A percentile compares a stretch with the other conserved stretches of the same genome.
These are phyloP conservation scores for Cairneyella variabilis DNA, from an alignment of 495 filamentous ascomycete genomes.

Conservation along the genomic window DNA sequence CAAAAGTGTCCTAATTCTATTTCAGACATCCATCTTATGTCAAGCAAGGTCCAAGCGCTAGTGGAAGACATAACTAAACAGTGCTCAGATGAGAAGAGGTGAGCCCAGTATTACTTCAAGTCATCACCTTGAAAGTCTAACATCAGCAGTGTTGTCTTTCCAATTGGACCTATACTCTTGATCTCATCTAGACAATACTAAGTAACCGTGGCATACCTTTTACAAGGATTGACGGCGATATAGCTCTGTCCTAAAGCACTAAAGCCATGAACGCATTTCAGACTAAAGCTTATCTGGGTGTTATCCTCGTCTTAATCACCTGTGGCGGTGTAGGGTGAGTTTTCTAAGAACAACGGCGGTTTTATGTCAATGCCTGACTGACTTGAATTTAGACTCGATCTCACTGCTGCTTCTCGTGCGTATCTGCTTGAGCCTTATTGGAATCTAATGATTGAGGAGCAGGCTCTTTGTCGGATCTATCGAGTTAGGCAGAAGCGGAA, in stretches of 20 bases:
- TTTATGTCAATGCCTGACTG: neutral
- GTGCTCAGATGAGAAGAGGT: too few species aligned
- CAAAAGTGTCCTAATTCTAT: too few species aligned
- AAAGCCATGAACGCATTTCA: neutral
- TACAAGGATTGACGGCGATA: neutral
- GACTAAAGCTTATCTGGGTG: neutral
- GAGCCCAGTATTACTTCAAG: too few species aligned
- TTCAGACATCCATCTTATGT: too few species aligned
- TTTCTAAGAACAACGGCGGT: neutral
- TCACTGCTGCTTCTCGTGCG: constrained; percentile 34
- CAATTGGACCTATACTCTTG: neutral
- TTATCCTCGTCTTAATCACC: neutral
- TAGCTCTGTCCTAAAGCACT: neutral
- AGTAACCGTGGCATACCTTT: neutral
- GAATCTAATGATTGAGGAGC: constrained; percentile 39
- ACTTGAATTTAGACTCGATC: constrained; percentile 29
- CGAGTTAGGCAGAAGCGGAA: constrained; percentile 33
- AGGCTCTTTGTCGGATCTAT: constrained; percentile 36
- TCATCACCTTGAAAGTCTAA: too few species aligned
- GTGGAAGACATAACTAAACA: too few species aligned
- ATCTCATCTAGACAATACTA: neutral
- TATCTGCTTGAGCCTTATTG: constrained; percentile 40
- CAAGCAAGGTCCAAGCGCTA: too few species aligned
- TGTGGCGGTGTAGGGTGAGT: neutral
- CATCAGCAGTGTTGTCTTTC: neutral